Evolutionary conservation across 345 rosid species (phyloP).

Genomic region (Carallia brachiata): DNA sequence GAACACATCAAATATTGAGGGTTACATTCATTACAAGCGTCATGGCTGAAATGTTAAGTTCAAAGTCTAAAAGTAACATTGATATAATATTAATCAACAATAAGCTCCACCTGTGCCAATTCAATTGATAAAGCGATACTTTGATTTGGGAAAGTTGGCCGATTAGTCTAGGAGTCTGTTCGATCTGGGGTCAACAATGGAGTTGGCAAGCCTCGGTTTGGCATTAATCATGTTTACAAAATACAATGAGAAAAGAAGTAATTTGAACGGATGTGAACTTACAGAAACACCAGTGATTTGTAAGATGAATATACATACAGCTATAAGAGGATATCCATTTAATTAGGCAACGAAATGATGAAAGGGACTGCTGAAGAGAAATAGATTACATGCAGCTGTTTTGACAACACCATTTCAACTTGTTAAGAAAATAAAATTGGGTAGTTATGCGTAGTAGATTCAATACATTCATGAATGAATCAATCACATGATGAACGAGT

Average conservation of each 20-base stretch:
- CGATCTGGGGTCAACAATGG: constrained; percentile 1
- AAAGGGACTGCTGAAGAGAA: background rate
- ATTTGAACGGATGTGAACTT: background rate
- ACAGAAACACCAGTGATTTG: background rate
- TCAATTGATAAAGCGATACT: too few species aligned
- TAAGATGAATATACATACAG: too few species aligned
- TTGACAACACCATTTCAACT: background rate
- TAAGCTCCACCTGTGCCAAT: too few species aligned
- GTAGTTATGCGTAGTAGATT: background rate
- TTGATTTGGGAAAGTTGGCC: too few species aligned
- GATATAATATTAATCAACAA: too few species aligned
- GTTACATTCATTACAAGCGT: too few species aligned
- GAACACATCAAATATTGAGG: too few species aligned
- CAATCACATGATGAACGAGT: too few species aligned
- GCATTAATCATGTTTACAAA: background rate
- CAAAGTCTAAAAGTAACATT: too few species aligned
- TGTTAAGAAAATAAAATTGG: background rate
- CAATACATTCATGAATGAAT: background rate
- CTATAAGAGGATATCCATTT: background rate
- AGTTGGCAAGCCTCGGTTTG: constrained; percentile 12
- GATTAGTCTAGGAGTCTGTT: background rate
- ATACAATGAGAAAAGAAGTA: background rate
- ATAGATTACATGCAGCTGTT: background rate
- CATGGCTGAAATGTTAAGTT: too few species aligned
- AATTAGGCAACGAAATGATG: background rate